Percentiles rank a stretch among this genome's conserved stretches.
These are phyloP conservation scores for Kalmusia sp. DNA, from an alignment of 2,329 filamentous ascomycete species.

Conservation along the genomic window DNA sequence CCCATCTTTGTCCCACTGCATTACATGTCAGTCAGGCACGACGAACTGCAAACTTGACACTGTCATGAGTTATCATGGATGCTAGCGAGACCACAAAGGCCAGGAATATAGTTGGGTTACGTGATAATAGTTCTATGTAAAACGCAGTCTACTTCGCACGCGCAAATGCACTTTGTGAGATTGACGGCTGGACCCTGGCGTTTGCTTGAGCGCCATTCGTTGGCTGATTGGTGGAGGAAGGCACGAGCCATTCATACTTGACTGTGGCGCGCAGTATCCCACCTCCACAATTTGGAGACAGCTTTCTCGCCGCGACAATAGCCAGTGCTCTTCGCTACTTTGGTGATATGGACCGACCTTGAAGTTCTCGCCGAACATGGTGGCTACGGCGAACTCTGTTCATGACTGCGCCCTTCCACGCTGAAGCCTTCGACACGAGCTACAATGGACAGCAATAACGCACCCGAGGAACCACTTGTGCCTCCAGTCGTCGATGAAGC, in stretches of 20 bases:
- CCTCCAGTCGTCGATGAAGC: constrained; percentile 46
- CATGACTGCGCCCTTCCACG: constrained; percentile 20
- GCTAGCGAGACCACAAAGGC: too few species aligned
- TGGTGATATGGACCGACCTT: constrained; percentile 28
- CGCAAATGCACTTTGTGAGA: not conserved
- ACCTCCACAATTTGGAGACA: constrained; percentile 18
- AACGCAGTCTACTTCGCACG: not conserved
- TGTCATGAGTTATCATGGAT: too few species aligned
- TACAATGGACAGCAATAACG: constrained; percentile 35
- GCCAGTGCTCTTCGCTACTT: not conserved
- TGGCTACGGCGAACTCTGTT: constrained; percentile 22
- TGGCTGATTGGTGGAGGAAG: constrained; percentile 15
- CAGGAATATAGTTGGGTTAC: too few species aligned
- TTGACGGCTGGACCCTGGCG: not conserved
- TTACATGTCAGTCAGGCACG: too few species aligned
- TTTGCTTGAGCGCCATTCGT: constrained; percentile 17
- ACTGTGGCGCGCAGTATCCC: constrained; percentile 9
- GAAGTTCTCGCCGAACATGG: constrained; percentile 29
- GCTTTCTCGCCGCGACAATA: constrained; percentile 14
- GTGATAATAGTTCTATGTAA: too few species aligned
- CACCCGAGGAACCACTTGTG: constrained; percentile 38
- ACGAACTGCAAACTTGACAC: too few species aligned
- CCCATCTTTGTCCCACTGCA: too few species aligned
- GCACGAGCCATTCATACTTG: constrained; percentile 18
- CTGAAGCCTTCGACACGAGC: constrained; percentile 18